Conservation (phyloP, 768 basidiomycete species). For the Clavulina sp. region DNA sequence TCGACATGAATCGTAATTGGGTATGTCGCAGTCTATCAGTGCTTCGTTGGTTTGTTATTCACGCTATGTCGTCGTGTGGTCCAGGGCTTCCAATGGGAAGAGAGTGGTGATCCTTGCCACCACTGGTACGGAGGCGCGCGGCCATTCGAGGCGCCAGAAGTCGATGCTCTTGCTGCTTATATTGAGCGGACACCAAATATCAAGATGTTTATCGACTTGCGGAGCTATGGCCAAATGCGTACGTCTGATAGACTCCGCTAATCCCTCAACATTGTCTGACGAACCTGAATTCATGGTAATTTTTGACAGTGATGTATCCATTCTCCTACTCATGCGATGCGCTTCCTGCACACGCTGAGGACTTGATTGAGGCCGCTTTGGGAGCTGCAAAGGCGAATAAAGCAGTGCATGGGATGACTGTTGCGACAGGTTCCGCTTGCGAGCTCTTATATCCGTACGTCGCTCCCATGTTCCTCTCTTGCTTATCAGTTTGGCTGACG, state of each 20-base stretch:
- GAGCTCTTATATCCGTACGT: constrained; percentile 26
- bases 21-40: constrained; percentile 17
- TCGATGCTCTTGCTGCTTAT: constrained; percentile 56
- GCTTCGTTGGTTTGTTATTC: background rate
- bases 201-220: constrained; percentile 51
- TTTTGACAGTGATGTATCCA: constrained; percentile 22
- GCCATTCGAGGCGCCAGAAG: constrained; percentile 62
- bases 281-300: background rate
- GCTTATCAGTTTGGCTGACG: constrained; percentile 2
- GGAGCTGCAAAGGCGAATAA: constrained; percentile 44
- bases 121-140: constrained; percentile 60
- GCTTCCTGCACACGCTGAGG: constrained; percentile 52
- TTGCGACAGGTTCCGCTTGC: constrained; percentile 35
- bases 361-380: constrained; percentile 52
- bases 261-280: background rate
- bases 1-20: constrained; percentile 74
- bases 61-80: constrained; percentile 3
- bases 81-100: constrained; percentile 54
- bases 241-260: constrained; percentile 17
- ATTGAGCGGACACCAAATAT: constrained; percentile 29
- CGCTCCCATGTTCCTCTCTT: background rate
- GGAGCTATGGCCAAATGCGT: constrained; percentile 77
- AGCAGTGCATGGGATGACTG: constrained; percentile 35
- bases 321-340: constrained; percentile 53
- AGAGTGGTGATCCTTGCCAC: constrained; percentile 39